Evolutionary conservation across 805 yeast species (phyloP), one percentile per base, ranked within the genome.

Genomic region (Nadsonia fulvescens): DNA sequence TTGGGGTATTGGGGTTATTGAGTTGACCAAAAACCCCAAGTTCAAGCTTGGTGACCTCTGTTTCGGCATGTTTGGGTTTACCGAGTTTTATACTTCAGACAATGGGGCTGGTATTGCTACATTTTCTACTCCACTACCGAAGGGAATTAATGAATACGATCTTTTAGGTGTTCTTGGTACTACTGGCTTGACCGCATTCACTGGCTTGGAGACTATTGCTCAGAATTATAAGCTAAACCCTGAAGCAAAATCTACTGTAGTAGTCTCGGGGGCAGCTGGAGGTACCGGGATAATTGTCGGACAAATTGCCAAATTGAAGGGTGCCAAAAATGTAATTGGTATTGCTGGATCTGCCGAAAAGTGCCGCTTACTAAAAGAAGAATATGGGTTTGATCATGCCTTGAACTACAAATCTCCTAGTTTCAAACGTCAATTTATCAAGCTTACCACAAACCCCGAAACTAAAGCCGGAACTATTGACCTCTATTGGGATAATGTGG

Each of bases 191-290:
- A 83, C 95, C 5, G 89, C 86, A 2, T 49, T 75, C 39, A 63
- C 86, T 1, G 68, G 83, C 32, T 52, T 68, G 24, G 52, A 58
- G 18, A 81, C 75, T 34, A 10, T 27, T 16, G 65, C 89, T 2
- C 67, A 76, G 42, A 40, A 58, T 2, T 75, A 77, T 20, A 46
- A 77, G 38, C 54, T 63, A 44, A 83, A 69, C 28, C n/a, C n/a
- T n/a, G n/a, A n/a, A n/a, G n/a, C n/a, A n/a, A n/a, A n/a, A n/a
- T 94, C 86, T 32, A 61, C 51, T 37, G 63, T 76, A 22, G 57
- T 83, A 24, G 70, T 79, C 14, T 79, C 82, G 55, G 95, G 95
- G 3, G 93, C 93, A 5, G 94, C 95, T 3, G 96, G 95, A 23
- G 94, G 95, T 30, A 86, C 78, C 26, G 96, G 96, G 4, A 60